A percentile compares a stretch with the other conserved stretches of the same genome.
Evolutionary conservation across 2,329 filamentous ascomycete species (phyloP).

Genomic region (Pseudovirgaria hyperparasitica): DNA sequence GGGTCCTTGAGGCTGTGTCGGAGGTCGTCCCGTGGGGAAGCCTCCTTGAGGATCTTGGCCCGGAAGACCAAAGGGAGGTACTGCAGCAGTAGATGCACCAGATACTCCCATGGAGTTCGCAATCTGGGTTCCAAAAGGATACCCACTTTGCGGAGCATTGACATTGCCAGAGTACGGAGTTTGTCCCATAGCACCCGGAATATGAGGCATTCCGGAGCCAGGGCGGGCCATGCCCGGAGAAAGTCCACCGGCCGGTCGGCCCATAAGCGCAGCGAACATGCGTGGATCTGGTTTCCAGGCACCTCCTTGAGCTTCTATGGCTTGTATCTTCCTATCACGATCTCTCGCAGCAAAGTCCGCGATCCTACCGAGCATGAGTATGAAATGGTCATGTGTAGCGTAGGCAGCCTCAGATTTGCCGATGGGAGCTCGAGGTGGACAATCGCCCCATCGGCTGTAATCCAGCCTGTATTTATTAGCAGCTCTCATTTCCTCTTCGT

Average conservation of each 20-base stretch:
- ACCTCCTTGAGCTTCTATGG: constrained; percentile 45
- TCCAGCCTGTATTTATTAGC: constrained; percentile 50
- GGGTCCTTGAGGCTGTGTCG: constrained; percentile 2
- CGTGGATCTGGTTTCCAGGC: constrained; percentile 42
- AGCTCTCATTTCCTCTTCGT: constrained; percentile 13
- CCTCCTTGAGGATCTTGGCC: constrained; percentile 4
- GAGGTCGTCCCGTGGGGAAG: constrained; percentile 9
- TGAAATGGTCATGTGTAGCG: constrained; percentile 77
- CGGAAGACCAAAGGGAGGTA: too few species aligned
- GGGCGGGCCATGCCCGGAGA: neutral
- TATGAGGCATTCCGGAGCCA: neutral
- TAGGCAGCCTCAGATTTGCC: constrained; percentile 69
- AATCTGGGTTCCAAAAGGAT: too few species aligned
- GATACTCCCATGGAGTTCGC: too few species aligned
- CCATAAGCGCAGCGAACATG: constrained; percentile 28
- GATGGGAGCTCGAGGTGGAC: constrained; percentile 70
- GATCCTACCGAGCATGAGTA: constrained; percentile 68
- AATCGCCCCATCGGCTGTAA: constrained; percentile 71
- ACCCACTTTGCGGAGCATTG: too few species aligned
- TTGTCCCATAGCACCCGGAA: neutral
- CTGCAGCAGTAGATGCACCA: too few species aligned
- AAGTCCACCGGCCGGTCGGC: constrained; percentile 16
- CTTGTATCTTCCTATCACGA: constrained; percentile 61
- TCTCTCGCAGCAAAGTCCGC: constrained; percentile 69
- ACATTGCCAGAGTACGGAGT: too few species aligned